Evolutionary conservation across 2,329 filamentous ascomycete species (phyloP), one percentile per base, ranked within the genome.

Genomic region (Fusarium verrucosum): DNA sequence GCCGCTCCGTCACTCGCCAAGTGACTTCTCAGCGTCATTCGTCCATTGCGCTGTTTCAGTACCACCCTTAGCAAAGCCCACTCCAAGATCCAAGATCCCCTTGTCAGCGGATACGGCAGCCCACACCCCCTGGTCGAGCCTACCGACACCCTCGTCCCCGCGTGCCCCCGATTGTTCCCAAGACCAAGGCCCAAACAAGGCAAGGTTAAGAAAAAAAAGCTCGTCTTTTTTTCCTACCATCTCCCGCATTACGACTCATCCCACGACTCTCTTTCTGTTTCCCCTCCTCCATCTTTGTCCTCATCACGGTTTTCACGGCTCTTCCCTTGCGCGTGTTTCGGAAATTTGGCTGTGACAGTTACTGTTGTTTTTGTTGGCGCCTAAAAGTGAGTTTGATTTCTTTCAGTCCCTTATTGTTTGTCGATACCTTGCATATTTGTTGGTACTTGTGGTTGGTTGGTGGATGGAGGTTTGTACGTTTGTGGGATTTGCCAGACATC

Each of bases 301-400:
- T 72, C 74, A 74, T 76, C 75, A 76, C 76, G 74, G 70, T 77
- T 77, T 73, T 75, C 74, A 75, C 74, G 73, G 73, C 78, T 80
- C 77, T 81, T 82, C 80, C 78, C 77, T 80, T 79, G 74, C 77
- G 77, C 77, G 76, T 78, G 75, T 78, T 79, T 79, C 76, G 76
- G 75, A 76, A 75, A 70, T 71, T 78, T 77, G 75, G 74, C 76
- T 77, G 72, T 77, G 74, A 77, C 72, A 75, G 73, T 77, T 77
- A 76, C 75, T 76, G 74, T 77, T 78, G 78, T 79, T 81, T 77
- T 81, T 81, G 76, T 78, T 79, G 81, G 81, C 80, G 80, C 81
- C 76, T 77, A 83, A 83, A 83, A 83, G 81, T 83, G 76, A 83
- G 81, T 83, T 65, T 68, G 62, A 40, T 56, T 65, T 62, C 46